Percentiles rank a stretch among this genome's conserved stretches.
phyloP scores from a whole-genome alignment of 1,284 basidiomycete species.

The Ganoderma lingzhi region DNA sequence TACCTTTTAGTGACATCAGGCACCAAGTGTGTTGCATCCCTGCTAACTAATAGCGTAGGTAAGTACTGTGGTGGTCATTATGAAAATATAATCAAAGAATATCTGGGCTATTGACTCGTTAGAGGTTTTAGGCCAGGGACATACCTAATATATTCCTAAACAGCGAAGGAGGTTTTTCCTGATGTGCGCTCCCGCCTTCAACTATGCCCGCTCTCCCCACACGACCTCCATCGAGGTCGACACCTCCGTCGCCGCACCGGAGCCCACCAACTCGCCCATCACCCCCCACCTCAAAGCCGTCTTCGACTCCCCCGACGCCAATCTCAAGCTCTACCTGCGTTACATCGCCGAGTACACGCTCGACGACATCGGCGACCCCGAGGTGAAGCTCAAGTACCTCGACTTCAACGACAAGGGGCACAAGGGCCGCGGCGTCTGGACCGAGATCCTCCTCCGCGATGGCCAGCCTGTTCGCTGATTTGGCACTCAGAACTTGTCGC shows the following conservation, averaged over 20 bases:
- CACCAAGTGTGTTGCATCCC: too few species aligned
- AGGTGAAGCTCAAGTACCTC: conserved; percentile 62
- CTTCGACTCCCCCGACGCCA: conserved; percentile 63
- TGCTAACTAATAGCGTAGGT: too few species aligned
- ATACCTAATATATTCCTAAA: too few species aligned
- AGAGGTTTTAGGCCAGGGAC: too few species aligned
- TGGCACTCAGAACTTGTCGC: conserved; percentile 50
- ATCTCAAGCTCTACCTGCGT: conserved; percentile 78
- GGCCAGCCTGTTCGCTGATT: conserved; percentile 72
- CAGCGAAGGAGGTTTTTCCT: too few species aligned
- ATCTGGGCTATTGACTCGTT: too few species aligned
- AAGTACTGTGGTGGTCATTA: too few species aligned
- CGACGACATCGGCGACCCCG: conserved; percentile 57
- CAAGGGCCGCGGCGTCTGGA: conserved; percentile 62
- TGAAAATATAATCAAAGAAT: too few species aligned
- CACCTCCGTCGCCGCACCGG: conserved; percentile 30
- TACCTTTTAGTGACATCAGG: too few species aligned
- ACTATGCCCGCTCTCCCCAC: conserved; percentile 85
- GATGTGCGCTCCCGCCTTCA: conserved; percentile 86
- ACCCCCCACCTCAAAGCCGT: conserved; percentile 64
- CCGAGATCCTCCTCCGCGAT: conserved; percentile 71
- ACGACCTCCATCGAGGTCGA: conserved; percentile 59
- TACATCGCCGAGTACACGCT: conserved; percentile 68
- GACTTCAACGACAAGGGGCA: conserved; percentile 75
- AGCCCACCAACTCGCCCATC: conserved; percentile 20